These are phyloP conservation scores for Coemansia sp. DNA, from an alignment of 192 early-diverging fungal species.

Conservation along the genomic window DNA sequence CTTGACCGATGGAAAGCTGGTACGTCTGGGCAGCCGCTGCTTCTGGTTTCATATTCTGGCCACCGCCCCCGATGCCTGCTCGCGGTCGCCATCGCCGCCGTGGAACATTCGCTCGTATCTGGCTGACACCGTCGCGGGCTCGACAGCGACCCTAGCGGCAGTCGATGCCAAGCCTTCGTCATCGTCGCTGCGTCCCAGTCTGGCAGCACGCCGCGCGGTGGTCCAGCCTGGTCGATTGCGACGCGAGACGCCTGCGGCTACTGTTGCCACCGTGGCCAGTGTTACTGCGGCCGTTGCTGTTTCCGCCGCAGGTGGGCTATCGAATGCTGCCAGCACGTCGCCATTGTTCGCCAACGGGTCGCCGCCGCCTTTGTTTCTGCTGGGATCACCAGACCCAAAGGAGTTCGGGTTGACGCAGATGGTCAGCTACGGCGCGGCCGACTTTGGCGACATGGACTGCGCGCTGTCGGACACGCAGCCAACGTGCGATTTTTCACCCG, in stretches of 20 bases:
- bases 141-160: background rate
- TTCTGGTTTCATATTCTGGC: conserved; percentile 42
- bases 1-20: conserved; percentile 38
- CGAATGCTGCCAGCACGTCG: background rate
- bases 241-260: background rate
- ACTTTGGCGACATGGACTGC: background rate
- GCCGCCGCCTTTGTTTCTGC: background rate
- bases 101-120: conserved; percentile 12
- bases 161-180: background rate
- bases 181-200: background rate
- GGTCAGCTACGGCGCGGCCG: conserved; percentile 4
- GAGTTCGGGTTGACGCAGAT: conserved; percentile 7
- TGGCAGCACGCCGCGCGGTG: background rate
- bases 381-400: conserved; percentile 5
- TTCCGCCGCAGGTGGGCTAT: background rate
- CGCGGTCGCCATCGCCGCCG: conserved; percentile 38
- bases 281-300: background rate
- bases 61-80: background rate
- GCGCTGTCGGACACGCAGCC: conserved; percentile 4
- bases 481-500: background rate
- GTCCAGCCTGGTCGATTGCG: background rate
- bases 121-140: background rate
- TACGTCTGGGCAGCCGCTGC: conserved; percentile 20
- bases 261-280: background rate
- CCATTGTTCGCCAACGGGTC: background rate